Conservation (phyloP, 345 rosid genomes). For the Dipteronia dyeriana region DNA sequence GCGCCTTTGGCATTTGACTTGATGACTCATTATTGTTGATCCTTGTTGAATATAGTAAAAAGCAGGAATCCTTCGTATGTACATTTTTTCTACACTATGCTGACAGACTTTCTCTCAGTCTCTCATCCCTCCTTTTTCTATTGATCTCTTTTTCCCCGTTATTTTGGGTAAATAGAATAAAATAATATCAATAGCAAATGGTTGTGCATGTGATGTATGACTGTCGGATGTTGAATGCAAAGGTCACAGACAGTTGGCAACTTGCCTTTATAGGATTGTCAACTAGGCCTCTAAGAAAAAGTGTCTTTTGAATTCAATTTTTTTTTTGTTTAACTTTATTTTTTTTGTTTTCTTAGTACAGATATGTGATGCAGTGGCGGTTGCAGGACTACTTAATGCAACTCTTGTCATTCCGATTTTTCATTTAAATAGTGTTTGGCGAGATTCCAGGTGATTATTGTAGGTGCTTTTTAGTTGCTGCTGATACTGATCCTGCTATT, state of each 20-base stretch:
- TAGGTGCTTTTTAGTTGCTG: slow-evolving; percentile 8
- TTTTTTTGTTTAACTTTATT: slow-evolving; percentile 10
- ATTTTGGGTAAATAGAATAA: background rate
- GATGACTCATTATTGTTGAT: background rate
- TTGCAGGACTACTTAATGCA: slow-evolving; percentile 93
- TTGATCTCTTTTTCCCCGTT: background rate
- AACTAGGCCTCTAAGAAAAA: background rate
- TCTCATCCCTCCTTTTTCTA: background rate
- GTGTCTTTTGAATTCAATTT: background rate
- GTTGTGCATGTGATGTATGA: background rate
- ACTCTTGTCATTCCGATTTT: slow-evolving; percentile 93
- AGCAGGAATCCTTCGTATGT: background rate
- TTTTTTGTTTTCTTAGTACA: slow-evolving; percentile 28
- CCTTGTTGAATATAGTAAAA: background rate
- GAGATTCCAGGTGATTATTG: slow-evolving; percentile 82
- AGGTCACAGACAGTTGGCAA: background rate
- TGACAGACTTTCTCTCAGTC: background rate
- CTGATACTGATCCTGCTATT: background rate
- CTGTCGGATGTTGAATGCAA: background rate
- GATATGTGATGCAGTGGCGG: slow-evolving; percentile 99
- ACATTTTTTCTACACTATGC: background rate
- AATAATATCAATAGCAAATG: background rate
- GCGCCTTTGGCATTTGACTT: background rate
- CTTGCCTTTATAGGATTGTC: background rate
- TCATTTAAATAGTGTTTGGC: slow-evolving; percentile 97